These are phyloP conservation scores for Cladosporium sp. DNA, from an alignment of 2,329 filamentous ascomycete genomes.

Conservation along the genomic window DNA sequence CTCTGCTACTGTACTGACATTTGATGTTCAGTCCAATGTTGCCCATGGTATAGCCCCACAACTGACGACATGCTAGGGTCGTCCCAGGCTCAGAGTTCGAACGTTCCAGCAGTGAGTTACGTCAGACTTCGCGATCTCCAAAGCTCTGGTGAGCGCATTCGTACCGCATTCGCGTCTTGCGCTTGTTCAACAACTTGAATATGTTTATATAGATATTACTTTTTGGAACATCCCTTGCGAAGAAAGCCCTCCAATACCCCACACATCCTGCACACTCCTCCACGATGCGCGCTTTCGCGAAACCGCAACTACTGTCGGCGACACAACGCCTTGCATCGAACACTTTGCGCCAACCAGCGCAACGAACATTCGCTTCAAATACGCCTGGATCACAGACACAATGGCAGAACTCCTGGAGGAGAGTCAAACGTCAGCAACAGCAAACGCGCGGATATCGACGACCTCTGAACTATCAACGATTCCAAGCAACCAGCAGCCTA, in stretches of 20 bases:
- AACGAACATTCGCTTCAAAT: constrained; percentile 9
- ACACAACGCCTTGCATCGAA: neutral
- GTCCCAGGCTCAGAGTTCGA: neutral
- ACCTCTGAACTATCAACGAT: constrained; percentile 31
- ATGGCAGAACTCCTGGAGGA: constrained; percentile 13
- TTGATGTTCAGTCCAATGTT: too few relatives aligned
- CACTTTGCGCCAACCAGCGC: neutral
- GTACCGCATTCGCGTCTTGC: neutral
- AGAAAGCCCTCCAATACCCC: too few relatives aligned
- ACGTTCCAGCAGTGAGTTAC: neutral
- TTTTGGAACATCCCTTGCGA: too few relatives aligned
- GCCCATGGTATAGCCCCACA: neutral
- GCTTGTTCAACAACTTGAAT: too few relatives aligned
- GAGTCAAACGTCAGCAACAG: constrained; percentile 10
- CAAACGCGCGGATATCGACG: constrained; percentile 22
- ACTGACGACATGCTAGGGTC: too few relatives aligned
- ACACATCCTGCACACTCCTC: neutral
- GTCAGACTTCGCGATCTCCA: neutral
- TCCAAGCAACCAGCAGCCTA: constrained; percentile 22
- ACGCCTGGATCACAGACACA: constrained; percentile 3
- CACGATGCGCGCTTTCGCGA: neutral
- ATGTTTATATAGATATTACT: too few relatives aligned
- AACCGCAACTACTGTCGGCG: neutral
- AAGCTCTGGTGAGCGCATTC: neutral
- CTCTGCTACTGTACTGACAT: too few relatives aligned